These are phyloP conservation scores for Penstemon newberryi DNA, from an alignment of 257 asterid species.

Conservation along the genomic window DNA sequence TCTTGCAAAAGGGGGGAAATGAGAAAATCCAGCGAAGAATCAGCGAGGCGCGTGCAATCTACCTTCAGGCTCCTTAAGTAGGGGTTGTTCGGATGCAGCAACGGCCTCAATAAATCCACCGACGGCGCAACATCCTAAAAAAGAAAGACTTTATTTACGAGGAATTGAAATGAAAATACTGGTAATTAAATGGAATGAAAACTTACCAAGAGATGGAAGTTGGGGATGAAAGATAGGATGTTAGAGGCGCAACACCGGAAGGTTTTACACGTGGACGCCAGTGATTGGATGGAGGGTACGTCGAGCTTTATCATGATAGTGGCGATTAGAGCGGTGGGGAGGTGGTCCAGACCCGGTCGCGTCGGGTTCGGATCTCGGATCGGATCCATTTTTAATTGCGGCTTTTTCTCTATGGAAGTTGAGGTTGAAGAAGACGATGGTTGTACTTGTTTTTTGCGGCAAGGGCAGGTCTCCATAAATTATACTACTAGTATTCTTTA, in stretches of 20 bases:
- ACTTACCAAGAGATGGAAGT: constrained; percentile 73
- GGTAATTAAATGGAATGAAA: constrained; percentile 1
- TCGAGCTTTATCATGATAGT: constrained; percentile 85
- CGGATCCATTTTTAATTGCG: constrained; percentile 3
- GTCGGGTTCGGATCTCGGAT: constrained; percentile 27
- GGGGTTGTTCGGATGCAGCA: constrained; percentile 63
- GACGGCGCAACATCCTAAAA: constrained; percentile 77
- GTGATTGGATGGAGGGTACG: constrained; percentile 74
- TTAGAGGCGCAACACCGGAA: constrained; percentile 65
- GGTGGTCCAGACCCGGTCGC: constrained; percentile 47
- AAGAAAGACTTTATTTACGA: background rate
- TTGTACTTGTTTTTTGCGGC: no score
- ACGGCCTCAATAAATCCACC: constrained; percentile 56
- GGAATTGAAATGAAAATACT: background rate
- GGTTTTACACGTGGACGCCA: constrained; percentile 80
- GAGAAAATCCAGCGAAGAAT: constrained; percentile 61
- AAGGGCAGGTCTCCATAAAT: no score
- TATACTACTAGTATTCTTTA: no score
- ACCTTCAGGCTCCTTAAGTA: constrained; percentile 68
- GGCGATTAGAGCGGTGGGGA: constrained; percentile 76
- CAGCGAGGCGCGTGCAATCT: constrained; percentile 84
- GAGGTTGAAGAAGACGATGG: no score
- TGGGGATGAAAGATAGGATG: constrained; percentile 64
- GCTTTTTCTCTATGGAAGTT: no score
- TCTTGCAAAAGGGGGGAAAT: constrained; percentile 70